Evolutionary conservation across 129 eudicot genomes (phyloP).

Genomic region (Flaveria brownii): DNA sequence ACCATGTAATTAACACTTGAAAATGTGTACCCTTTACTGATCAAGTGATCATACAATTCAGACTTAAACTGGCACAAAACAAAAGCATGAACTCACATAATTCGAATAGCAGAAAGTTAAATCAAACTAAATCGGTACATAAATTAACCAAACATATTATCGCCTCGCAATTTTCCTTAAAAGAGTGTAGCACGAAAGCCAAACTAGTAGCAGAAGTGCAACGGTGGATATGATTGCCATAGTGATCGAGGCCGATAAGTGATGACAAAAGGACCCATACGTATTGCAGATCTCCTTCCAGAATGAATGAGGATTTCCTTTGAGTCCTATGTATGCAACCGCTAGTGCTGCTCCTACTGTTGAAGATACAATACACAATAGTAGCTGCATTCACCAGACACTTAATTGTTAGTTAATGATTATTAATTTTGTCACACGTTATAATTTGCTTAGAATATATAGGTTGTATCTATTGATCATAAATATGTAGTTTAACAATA

Average conservation of each 20-base stretch:
- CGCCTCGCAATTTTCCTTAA: conserved; percentile 47
- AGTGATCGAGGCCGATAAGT: conserved; percentile 47
- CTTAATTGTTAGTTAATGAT: neutral
- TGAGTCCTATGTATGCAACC: conserved; percentile 74
- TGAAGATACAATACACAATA: conserved; percentile 64
- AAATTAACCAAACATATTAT: conserved; percentile 3
- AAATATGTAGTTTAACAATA: too few species aligned
- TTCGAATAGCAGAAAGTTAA: neutral
- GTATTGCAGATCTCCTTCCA: conserved; percentile 62
- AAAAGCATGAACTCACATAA: neutral
- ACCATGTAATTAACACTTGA: too few species aligned
- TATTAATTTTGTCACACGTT: neutral
- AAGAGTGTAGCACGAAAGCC: conserved; percentile 50
- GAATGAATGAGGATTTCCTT: conserved; percentile 56
- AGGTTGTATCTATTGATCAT: too few species aligned
- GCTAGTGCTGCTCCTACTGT: conserved; percentile 76
- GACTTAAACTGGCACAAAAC: neutral
- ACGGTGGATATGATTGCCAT: conserved; percentile 47
- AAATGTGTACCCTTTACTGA: neutral
- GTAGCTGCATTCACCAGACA: conserved; percentile 44
- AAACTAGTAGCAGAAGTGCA: conserved; percentile 53
- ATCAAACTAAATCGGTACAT: neutral
- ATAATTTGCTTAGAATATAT: neutral
- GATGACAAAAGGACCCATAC: conserved; percentile 54
- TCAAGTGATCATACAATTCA: neutral